phyloP scores from a whole-genome alignment of 345 rosid genomes.

The Cardamine resedifolia region DNA sequence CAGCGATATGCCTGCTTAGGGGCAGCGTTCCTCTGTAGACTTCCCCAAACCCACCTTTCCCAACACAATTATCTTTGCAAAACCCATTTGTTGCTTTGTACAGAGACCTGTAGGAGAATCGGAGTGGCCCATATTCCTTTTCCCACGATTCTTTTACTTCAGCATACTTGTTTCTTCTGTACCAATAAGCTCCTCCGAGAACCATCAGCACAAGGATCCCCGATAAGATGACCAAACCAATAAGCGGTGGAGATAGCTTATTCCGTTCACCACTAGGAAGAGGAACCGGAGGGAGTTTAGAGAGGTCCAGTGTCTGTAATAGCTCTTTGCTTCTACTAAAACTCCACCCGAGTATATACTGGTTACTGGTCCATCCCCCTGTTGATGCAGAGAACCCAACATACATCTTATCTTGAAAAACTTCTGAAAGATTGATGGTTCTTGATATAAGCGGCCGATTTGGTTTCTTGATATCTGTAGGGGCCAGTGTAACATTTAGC shows the following conservation, averaged over 20 bases:
- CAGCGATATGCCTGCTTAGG: slow-evolving; percentile 36
- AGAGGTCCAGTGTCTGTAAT: slow-evolving; percentile 39
- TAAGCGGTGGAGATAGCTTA: slow-evolving; percentile 22
- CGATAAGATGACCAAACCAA: slow-evolving; percentile 14
- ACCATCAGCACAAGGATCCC: slow-evolving; percentile 17
- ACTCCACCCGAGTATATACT: slow-evolving; percentile 68
- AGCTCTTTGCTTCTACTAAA: slow-evolving; percentile 37
- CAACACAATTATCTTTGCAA: slow-evolving; percentile 30
- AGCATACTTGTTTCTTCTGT: slow-evolving; percentile 36
- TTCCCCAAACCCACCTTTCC: slow-evolving; percentile 50
- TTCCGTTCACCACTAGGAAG: slow-evolving; percentile 20
- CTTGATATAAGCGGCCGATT: slow-evolving; percentile 47
- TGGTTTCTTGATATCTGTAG: slow-evolving; percentile 36
- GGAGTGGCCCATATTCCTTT: slow-evolving; percentile 39
- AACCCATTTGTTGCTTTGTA: slow-evolving; percentile 54
- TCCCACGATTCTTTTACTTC: slow-evolving; percentile 50
- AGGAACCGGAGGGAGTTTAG: slow-evolving; percentile 56
- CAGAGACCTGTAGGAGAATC: slow-evolving; percentile 43
- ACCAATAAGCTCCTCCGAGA: slow-evolving; percentile 22
- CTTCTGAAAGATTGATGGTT: slow-evolving; percentile 39
- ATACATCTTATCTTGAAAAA: slow-evolving; percentile 39
- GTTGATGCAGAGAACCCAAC: slow-evolving; percentile 67
- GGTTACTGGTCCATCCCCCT: slow-evolving; percentile 31
- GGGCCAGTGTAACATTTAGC: slow-evolving; percentile 46
- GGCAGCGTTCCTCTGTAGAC: slow-evolving; percentile 46